Percentiles rank a stretch among this genome's conserved stretches.
phyloP scores from a whole-genome alignment of 2,329 filamentous ascomycete species.

The Fusarium armeniacum region DNA sequence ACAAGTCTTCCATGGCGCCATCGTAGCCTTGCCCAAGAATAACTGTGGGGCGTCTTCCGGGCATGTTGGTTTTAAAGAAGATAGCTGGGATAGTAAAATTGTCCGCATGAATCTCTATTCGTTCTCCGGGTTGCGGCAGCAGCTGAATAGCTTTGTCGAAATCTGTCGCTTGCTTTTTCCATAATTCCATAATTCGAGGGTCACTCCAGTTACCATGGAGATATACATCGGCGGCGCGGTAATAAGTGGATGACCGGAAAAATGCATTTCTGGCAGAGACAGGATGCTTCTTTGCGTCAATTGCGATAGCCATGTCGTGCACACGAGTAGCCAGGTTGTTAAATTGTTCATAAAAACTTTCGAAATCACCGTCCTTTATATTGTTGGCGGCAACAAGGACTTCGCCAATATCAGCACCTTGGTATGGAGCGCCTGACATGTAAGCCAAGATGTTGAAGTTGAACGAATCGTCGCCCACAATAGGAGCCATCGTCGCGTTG shows the following conservation, averaged over 20 bases:
- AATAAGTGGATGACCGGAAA: slow-evolving; percentile 60
- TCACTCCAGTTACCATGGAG: slow-evolving; percentile 58
- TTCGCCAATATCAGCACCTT: slow-evolving; percentile 50
- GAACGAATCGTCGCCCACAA: slow-evolving; percentile 16
- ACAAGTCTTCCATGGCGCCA: slow-evolving; percentile 60
- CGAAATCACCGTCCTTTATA: slow-evolving; percentile 45
- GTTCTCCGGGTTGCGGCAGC: slow-evolving; percentile 55
- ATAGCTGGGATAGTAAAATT: slow-evolving; percentile 56
- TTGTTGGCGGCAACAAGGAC: slow-evolving; percentile 52
- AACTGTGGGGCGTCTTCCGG: slow-evolving; percentile 54
- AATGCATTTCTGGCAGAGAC: slow-evolving; percentile 47
- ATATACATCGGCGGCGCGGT: slow-evolving; percentile 59
- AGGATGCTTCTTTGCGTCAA: slow-evolving; percentile 40
- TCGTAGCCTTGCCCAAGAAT: slow-evolving; percentile 61
- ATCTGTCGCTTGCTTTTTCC: slow-evolving; percentile 53
- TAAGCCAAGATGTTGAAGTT: slow-evolving; percentile 18
- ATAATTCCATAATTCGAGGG: slow-evolving; percentile 57
- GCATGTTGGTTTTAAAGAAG: slow-evolving; percentile 50
- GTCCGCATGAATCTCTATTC: slow-evolving; percentile 50
- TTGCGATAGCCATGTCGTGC: slow-evolving; percentile 38
- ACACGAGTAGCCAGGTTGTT: slow-evolving; percentile 44
- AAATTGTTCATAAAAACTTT: slow-evolving; percentile 46
- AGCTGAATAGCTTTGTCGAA: slow-evolving; percentile 58
- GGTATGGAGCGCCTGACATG: slow-evolving; percentile 2
- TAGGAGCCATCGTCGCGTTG: slow-evolving; percentile 14